Base-by-base conservation (phyloP, 768 basidiomycete species). In the Hortiboletus campestris region DNA sequence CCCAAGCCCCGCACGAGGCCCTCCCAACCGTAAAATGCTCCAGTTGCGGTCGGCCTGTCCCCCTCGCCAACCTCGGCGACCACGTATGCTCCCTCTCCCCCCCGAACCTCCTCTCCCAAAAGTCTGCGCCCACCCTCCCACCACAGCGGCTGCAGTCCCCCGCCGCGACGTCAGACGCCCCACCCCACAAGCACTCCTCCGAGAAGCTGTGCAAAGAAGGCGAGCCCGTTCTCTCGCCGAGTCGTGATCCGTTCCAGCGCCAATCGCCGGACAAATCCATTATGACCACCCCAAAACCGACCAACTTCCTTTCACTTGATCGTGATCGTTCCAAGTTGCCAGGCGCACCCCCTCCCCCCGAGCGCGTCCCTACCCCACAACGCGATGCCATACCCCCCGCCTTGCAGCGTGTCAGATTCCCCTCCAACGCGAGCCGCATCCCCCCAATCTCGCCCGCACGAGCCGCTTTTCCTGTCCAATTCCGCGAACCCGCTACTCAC, bases 1-100 rank as follows among this genome's bases (percentile, higher is more conserved):
- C 54, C 49, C 25, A 25, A 25, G 25, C 25, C 25, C 25, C 25
- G 25, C 25, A 25, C 25, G 84, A 91, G 69, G 70, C 87, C 46
- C 77, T 96, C 11, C 91, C 94, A 6, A 78, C 85, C 3, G 87
- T 94, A 57, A 95, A 88, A 69, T 97, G 94, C 71, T 91, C 91
- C 3, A 86, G 75, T 31, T 97, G 94, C 68, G 75, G 76, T 62
- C 74, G 76, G 10, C 83, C 81, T 1, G 89, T 97, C 38, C 84
- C 88, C 32, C 77, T 96, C 35, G 74, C 79, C 45, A 78, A 85
- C 44, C 84, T 96, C 35, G 84, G 84, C 36, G 88, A 91, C 58
- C 94, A 96, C 67, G 75, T 84, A 67, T 97, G 94, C 70, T 60
- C 76, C 7, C 70, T 81, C 2, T 77, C 84, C 17, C 67, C 77